Evolutionary conservation across 495 filamentous ascomycete genomes (phyloP).

Genomic region (Tirmania nivea): DNA sequence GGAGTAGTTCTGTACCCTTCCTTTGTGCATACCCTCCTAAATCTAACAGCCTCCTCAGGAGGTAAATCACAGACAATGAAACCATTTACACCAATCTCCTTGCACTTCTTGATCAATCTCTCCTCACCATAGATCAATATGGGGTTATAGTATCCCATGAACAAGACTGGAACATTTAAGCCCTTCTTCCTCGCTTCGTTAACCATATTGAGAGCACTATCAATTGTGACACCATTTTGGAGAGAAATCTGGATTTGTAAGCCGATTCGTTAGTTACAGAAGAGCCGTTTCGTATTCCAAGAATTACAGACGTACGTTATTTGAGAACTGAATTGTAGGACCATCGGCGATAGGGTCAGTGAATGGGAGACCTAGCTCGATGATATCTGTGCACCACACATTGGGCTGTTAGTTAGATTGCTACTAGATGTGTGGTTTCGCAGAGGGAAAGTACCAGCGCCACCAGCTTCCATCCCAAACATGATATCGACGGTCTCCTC

Average conservation of each 20-base stretch:
- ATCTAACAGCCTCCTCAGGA: slow-evolving; percentile 86
- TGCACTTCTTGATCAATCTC: slow-evolving; percentile 62
- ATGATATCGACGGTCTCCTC: slow-evolving; percentile 65
- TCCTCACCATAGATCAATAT: slow-evolving; percentile 84
- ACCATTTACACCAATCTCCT: slow-evolving; percentile 72
- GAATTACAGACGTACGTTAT: slow-evolving; percentile 32
- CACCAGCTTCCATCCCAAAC: slow-evolving; percentile 76
- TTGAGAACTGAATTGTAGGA: slow-evolving; percentile 79
- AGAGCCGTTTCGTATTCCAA: too few relatives aligned
- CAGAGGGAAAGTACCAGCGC: slow-evolving; percentile 40
- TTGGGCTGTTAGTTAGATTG: neutral
- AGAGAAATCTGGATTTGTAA: slow-evolving; percentile 35
- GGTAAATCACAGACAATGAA: slow-evolving; percentile 96
- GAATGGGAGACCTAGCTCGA: slow-evolving; percentile 80
- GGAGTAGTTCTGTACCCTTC: slow-evolving; percentile 32
- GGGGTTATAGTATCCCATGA: slow-evolving; percentile 99
- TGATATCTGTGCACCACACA: slow-evolving; percentile 35
- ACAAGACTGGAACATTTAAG: slow-evolving; percentile 55
- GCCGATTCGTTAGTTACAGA: too few relatives aligned
- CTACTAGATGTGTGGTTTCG: neutral
- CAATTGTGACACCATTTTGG: slow-evolving; percentile 66
- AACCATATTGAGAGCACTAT: slow-evolving; percentile 55
- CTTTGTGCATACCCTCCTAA: slow-evolving; percentile 61
- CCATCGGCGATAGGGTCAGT: slow-evolving; percentile 95
- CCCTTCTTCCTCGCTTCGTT: slow-evolving; percentile 53